Percentiles rank a stretch among this genome's conserved stretches.
phyloP scores from a whole-genome alignment of 768 basidiomycete species.

The Rossbeevera mucosa region DNA sequence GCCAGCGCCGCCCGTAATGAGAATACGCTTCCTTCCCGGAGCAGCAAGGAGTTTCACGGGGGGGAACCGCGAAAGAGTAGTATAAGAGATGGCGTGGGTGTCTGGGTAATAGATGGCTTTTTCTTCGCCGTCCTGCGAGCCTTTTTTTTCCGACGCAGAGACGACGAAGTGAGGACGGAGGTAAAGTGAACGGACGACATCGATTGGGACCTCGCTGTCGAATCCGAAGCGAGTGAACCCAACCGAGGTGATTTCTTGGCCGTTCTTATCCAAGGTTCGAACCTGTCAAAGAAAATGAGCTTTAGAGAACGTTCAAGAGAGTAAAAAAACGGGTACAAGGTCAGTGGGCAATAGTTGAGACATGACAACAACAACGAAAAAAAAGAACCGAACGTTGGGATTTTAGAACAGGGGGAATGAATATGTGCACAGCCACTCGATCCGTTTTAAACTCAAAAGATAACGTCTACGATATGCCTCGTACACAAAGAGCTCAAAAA shows the following conservation, averaged over 20 bases:
- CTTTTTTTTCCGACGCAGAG: constrained; percentile 35
- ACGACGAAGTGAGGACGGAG: constrained; percentile 74
- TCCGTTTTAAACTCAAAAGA: not conserved
- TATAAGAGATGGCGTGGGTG: constrained; percentile 82
- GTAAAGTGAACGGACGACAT: constrained; percentile 82
- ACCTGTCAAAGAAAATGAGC: constrained; percentile 38
- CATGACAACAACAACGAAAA: constrained; percentile 13
- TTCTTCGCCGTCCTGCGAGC: constrained; percentile 39
- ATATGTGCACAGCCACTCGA: constrained; percentile 10
- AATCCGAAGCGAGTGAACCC: constrained; percentile 88
- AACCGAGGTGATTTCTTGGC: constrained; percentile 70
- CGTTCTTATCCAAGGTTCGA: constrained; percentile 67
- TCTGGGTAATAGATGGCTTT: constrained; percentile 72
- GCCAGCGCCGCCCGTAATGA: constrained; percentile 97
- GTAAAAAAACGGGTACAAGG: constrained; percentile 9
- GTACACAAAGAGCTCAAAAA: constrained; percentile 51
- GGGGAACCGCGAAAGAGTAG: constrained; percentile 86
- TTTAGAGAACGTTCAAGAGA: not conserved
- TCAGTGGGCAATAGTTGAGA: constrained; percentile 17
- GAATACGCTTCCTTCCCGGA: constrained; percentile 75
- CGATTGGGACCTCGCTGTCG: constrained; percentile 77
- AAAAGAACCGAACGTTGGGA: not conserved
- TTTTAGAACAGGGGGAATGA: not conserved
- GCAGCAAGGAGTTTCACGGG: constrained; percentile 86
- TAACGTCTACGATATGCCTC: constrained; percentile 56